A percentile compares a stretch with the other conserved stretches of the same genome.
These are phyloP conservation scores for Sanghuangporus sanghuang DNA, from an alignment of 1,284 basidiomycete genomes.

Conservation along the genomic window DNA sequence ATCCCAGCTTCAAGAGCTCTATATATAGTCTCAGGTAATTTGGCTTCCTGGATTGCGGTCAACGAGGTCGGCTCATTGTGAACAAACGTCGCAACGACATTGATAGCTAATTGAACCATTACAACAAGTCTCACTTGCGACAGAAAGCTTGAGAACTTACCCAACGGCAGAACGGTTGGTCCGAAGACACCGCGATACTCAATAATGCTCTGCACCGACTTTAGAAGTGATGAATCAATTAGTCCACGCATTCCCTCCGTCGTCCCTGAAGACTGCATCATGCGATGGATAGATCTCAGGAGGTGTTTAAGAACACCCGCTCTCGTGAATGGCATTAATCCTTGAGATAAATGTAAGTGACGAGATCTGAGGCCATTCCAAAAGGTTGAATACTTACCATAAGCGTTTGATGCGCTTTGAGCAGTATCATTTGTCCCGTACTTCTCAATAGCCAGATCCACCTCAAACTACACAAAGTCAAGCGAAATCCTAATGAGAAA, in stretches of 20 bases:
- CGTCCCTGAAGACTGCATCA: constrained; percentile 95
- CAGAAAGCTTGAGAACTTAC: constrained; percentile 35
- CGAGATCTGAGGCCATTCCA: background rate
- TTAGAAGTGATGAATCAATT: constrained; percentile 86
- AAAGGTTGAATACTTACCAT: constrained; percentile 38
- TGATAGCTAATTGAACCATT: constrained; percentile 63
- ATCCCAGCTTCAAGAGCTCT: constrained; percentile 79
- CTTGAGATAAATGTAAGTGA: constrained; percentile 28
- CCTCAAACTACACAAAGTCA: constrained; percentile 55
- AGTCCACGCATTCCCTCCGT: constrained; percentile 92
- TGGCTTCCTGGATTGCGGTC: constrained; percentile 86
- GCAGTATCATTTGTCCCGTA: constrained; percentile 39
- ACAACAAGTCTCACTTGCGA: background rate
- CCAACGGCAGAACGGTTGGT: constrained; percentile 77
- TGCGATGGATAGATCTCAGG: constrained; percentile 90
- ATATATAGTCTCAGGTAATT: constrained; percentile 89
- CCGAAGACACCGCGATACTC: constrained; percentile 83
- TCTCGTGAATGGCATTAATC: constrained; percentile 60
- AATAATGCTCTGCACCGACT: constrained; percentile 87
- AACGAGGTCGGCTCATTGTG: constrained; percentile 99
- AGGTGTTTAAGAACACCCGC: constrained; percentile 82
- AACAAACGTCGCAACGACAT: constrained; percentile 96
- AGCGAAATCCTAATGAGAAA: background rate
- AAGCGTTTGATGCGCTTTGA: constrained; percentile 48
- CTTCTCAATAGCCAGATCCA: constrained; percentile 61